phyloP scores from a whole-genome alignment of 345 rosid genomes.

The Lepidium didymum region DNA sequence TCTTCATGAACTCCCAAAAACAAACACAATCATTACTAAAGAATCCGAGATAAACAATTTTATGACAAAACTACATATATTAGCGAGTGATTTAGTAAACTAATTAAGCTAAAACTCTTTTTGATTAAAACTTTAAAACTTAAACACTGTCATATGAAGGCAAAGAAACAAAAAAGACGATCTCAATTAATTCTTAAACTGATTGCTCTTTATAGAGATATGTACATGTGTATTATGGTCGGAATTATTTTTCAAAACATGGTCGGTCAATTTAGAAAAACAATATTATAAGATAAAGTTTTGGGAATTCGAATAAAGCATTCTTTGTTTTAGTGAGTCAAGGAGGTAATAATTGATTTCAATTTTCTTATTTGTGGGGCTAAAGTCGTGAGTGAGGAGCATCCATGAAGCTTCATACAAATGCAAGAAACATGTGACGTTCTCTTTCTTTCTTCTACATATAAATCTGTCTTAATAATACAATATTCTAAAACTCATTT shows the following conservation, averaged over 20 bases:
- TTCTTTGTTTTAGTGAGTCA: not conserved
- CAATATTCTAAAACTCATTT: not conserved
- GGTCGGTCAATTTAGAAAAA: not conserved
- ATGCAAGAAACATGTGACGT: conserved; percentile 25
- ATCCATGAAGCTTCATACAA: conserved; percentile 28
- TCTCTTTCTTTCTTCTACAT: not conserved
- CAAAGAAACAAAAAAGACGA: not conserved
- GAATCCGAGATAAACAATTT: not conserved
- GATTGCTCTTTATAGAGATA: not conserved
- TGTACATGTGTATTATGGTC: not conserved
- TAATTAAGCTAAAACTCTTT: not conserved
- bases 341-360: conserved; percentile 19
- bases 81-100: not conserved
- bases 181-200: not conserved
- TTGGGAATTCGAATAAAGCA: conserved; percentile 7
- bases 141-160: not conserved
- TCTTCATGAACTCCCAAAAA: not conserved
- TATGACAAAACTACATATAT: not conserved
- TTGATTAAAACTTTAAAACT: not conserved
- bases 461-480: not conserved
- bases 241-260: not conserved
- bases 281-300: not conserved
- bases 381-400: conserved; percentile 9
- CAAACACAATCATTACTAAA: not conserved
- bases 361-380: not conserved